phyloP scores from a whole-genome alignment of 2,329 filamentous ascomycete species.

The Pleoardoris graminearum region DNA sequence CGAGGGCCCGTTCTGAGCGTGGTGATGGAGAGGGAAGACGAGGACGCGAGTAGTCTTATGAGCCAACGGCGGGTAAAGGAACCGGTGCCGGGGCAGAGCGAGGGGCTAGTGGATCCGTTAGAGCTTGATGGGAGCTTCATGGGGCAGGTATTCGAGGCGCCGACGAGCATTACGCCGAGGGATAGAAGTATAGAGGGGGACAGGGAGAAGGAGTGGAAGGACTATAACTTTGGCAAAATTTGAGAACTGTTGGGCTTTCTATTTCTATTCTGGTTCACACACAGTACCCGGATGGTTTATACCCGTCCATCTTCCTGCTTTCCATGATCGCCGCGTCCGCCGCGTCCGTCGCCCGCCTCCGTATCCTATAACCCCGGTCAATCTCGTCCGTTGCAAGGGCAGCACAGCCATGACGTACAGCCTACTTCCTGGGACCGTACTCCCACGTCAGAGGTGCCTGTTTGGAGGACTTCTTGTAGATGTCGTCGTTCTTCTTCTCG shows the following conservation, averaged over 20 bases:
- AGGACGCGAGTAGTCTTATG: constrained; percentile 13
- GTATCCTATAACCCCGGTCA: too few relatives aligned
- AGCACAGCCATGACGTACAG: too few relatives aligned
- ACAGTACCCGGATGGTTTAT: too few relatives aligned
- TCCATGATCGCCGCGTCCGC: too few relatives aligned
- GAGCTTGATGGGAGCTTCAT: constrained; percentile 25
- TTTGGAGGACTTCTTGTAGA: neutral
- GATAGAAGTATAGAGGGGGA: constrained; percentile 19
- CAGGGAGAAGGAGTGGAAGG: constrained; percentile 3
- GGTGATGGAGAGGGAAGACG: constrained; percentile 28
- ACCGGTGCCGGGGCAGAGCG: constrained; percentile 32
- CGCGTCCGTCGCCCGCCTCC: too few relatives aligned
- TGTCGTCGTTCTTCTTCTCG: neutral
- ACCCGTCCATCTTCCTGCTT: too few relatives aligned
- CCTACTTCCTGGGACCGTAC: neutral
- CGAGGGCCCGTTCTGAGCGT: constrained; percentile 26
- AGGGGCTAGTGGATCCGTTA: constrained; percentile 27
- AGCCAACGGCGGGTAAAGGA: constrained; percentile 15
- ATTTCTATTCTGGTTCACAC: neutral
- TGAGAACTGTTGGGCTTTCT: too few relatives aligned
- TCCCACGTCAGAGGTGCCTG: neutral
- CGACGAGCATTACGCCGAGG: constrained; percentile 26
- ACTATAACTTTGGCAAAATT: constrained; percentile 9
- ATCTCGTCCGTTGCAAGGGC: too few relatives aligned
- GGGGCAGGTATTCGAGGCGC: constrained; percentile 25